Conservation (phyloP, 768 basidiomycete genomes). For the Cystobasidium onofrii region DNA sequence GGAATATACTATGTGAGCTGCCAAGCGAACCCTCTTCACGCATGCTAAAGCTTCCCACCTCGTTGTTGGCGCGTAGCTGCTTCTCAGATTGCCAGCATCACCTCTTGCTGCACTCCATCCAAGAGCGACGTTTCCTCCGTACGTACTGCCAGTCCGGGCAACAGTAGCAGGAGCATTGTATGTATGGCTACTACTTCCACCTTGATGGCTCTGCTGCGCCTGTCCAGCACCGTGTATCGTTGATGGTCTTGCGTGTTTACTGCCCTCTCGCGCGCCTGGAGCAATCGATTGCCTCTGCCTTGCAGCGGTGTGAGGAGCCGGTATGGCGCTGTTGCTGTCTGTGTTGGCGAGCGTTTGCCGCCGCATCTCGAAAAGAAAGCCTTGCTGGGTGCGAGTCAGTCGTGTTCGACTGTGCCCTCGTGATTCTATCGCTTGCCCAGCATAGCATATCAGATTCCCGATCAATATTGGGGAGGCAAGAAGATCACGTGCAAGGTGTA, state of each 20-base stretch:
- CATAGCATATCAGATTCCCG: no score
- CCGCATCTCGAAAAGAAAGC: background rate
- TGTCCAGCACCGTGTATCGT: background rate
- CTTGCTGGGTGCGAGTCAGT: no score
- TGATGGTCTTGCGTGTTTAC: conserved; percentile 5
- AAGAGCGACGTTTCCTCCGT: conserved; percentile 20
- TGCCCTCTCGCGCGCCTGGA: conserved; percentile 2
- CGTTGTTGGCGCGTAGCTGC: conserved; percentile 29
- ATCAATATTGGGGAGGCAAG: no score
- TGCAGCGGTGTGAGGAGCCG: conserved; percentile 13
- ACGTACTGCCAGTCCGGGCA: conserved; percentile 15
- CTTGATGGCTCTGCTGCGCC: background rate
- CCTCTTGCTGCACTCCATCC: conserved; percentile 27
- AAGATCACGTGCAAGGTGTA: no score
- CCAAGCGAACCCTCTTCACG: no score
- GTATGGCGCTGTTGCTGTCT: conserved; percentile 15
- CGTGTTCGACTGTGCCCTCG: no score
- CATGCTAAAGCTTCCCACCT: conserved; percentile 15
- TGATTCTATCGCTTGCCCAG: no score
- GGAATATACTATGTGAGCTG: background rate
- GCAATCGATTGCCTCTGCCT: conserved; percentile 16
- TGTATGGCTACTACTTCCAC: background rate
- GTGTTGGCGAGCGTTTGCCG: conserved; percentile 22
- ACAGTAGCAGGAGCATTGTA: conserved; percentile 31
- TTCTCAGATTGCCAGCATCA: conserved; percentile 31